Evolutionary conservation across 257 asterid species (phyloP), one percentile per base, ranked within the genome.

Genomic region (Asclepias syriaca): DNA sequence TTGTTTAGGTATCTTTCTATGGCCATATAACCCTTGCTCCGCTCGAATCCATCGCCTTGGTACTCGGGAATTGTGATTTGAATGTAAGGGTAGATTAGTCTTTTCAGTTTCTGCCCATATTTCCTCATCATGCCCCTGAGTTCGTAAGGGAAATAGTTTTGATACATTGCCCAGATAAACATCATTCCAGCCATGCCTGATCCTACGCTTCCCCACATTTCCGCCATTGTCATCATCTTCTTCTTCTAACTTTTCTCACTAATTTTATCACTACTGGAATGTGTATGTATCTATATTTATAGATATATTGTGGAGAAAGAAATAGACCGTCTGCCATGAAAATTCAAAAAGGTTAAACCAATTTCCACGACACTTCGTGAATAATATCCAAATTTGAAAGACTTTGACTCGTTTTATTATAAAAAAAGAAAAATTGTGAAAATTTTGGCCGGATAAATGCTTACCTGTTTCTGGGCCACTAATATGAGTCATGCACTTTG

Each of bases 1-100:
- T 80, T 74, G 56, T 86, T 78, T 29, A 86, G 84, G 57, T 88
- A 88, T 8, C 95, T 66, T 73, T 88, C 77, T 24, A 89, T 87
- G 72, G 86, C 72, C 15, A 75, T 6, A 69, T 34, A 88, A 68
- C 84, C 89, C 2, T 56, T 69, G 84, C 82, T 78, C 1, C 89
- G 86, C 65, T 75, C 61, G 77, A 83, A 87, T 19, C 81, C 65
- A 63, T 72, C 55, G 0, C 61, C 69, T 75, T 68, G 69, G 12
- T 57, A 75, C 59, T 75, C 79, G 0, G 64, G 64, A 60, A 75
- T 68, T n/a, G 59, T 57, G 27, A 75, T 68, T 61, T 75, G 69
- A 43, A 75, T 59, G 67, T 57, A 75, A 2, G 79, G 79, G 40
- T 68, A 68, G 56, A 75, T 0, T 11, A 59, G 13, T 53, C 46